phyloP scores from a whole-genome alignment of 2,329 filamentous ascomycete genomes.

The Hypomyces rosellus region DNA sequence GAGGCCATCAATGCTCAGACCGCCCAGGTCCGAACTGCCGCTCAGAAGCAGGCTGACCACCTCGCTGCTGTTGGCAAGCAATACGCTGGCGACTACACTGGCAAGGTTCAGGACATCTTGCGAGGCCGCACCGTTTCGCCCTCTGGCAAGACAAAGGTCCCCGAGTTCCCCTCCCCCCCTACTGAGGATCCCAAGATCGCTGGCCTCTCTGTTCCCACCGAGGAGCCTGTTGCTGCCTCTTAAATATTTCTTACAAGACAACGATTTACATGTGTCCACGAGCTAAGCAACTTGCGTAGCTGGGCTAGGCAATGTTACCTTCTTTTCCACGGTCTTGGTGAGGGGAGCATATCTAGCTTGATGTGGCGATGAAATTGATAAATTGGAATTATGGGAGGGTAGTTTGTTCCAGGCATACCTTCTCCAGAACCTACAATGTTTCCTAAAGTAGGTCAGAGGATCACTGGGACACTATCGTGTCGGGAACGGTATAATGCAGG shows the following conservation, averaged over 20 bases:
- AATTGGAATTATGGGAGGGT: slow-evolving; percentile 20
- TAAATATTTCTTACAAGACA: slow-evolving; percentile 18
- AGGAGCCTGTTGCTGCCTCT: slow-evolving; percentile 24
- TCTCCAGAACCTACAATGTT: background rate
- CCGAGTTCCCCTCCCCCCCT: slow-evolving; percentile 31
- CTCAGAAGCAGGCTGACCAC: slow-evolving; percentile 58
- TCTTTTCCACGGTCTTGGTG: slow-evolving; percentile 23
- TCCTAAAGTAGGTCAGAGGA: background rate
- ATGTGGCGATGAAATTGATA: slow-evolving; percentile 19
- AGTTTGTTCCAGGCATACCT: slow-evolving; percentile 14
- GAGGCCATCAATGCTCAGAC: slow-evolving; percentile 57
- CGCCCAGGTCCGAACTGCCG: slow-evolving; percentile 53
- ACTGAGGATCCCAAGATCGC: slow-evolving; percentile 29
- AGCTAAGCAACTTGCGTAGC: slow-evolving; percentile 20
- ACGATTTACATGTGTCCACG: slow-evolving; percentile 22
- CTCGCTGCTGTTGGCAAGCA: slow-evolving; percentile 60
- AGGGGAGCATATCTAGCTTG: slow-evolving; percentile 16
- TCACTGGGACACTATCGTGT: background rate
- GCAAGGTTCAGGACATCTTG: slow-evolving; percentile 61
- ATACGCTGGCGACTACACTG: slow-evolving; percentile 61
- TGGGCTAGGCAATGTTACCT: slow-evolving; percentile 21
- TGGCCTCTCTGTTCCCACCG: slow-evolving; percentile 20
- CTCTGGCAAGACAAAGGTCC: slow-evolving; percentile 33
- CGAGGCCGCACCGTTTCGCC: slow-evolving; percentile 41
- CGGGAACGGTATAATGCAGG: background rate